Percentiles rank a stretch among this genome's conserved stretches.
phyloP scores from a whole-genome alignment of 257 asterid genomes.

The Fraxinus cuspidata region DNA sequence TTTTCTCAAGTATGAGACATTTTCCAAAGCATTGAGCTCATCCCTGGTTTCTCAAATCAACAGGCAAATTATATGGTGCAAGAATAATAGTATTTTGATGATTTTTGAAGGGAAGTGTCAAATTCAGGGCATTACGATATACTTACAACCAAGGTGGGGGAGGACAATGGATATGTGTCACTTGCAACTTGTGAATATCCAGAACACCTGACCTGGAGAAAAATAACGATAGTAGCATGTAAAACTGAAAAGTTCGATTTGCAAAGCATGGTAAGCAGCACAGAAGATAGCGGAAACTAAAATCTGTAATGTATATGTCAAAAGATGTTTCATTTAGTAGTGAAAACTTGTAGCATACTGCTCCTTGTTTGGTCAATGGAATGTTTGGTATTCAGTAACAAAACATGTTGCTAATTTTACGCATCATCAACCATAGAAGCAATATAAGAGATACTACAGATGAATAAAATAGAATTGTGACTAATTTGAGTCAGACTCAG shows the following conservation, averaged over 20 bases:
- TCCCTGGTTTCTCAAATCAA: constrained; percentile 61
- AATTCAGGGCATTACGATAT: constrained; percentile 14
- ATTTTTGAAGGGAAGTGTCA: constrained; percentile 12
- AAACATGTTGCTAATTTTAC: neutral
- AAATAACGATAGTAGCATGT: constrained; percentile 6
- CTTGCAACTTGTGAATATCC: constrained; percentile 66
- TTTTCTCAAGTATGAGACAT: constrained; percentile 53
- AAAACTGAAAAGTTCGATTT: neutral
- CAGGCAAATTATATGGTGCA: constrained; percentile 25
- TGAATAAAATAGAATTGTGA: neutral
- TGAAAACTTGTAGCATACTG: neutral
- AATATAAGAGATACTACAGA: neutral
- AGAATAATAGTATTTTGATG: neutral
- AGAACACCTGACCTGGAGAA: constrained; percentile 89
- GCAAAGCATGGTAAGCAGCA: constrained; percentile 19
- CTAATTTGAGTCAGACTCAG: neutral
- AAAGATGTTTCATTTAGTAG: neutral
- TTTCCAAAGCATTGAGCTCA: constrained; percentile 44
- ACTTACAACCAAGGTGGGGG: constrained; percentile 96
- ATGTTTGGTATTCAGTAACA: neutral
- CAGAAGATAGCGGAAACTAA: neutral
- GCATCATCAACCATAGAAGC: neutral
- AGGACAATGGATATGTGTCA: constrained; percentile 96
- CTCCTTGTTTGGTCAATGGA: neutral
- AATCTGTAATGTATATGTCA: too few relatives aligned